Percentiles rank a stretch among this genome's conserved stretches.
Conservation (phyloP, 306 rosid species). For the Prosopis cineraria region DNA sequence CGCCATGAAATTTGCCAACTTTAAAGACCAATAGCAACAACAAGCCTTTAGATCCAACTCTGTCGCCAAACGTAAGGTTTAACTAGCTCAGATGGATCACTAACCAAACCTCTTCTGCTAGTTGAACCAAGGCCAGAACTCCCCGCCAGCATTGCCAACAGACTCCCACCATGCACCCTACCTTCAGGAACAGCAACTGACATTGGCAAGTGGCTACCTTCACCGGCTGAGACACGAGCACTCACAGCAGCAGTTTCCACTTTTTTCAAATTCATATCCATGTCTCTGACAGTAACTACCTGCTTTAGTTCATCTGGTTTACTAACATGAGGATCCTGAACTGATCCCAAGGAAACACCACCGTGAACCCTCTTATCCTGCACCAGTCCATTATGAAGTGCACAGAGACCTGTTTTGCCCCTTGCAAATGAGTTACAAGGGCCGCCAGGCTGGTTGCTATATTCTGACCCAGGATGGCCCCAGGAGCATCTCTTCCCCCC, state of each 20-base stretch:
- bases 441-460: slow-evolving; percentile 43
- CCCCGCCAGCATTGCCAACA: slow-evolving; percentile 58
- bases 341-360: slow-evolving; percentile 58
- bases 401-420: slow-evolving; percentile 75
- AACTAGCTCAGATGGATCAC: slow-evolving; percentile 36
- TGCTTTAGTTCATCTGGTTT: slow-evolving; percentile 45
- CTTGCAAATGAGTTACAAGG: slow-evolving; percentile 75
- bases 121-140: slow-evolving; percentile 44
- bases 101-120: slow-evolving; percentile 24
- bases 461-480: slow-evolving; percentile 72
- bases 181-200: slow-evolving; percentile 55
- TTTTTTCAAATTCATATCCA: slow-evolving; percentile 44
- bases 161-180: slow-evolving; percentile 81
- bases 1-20: slow-evolving; percentile 36
- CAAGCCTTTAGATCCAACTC: slow-evolving; percentile 51
- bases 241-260: slow-evolving; percentile 16
- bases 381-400: slow-evolving; percentile 73
- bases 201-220: slow-evolving; percentile 27
- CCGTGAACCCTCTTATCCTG: slow-evolving; percentile 85
- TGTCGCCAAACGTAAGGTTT: slow-evolving; percentile 37
- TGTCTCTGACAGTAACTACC: slow-evolving; percentile 28
- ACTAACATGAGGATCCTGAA: slow-evolving; percentile 46
- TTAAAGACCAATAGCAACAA: slow-evolving; percentile 15
- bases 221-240: slow-evolving; percentile 28
- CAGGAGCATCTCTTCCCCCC: slow-evolving; percentile 83